Conservation (phyloP, 345 rosid genomes). For the Citrus cavaleriei region DNA sequence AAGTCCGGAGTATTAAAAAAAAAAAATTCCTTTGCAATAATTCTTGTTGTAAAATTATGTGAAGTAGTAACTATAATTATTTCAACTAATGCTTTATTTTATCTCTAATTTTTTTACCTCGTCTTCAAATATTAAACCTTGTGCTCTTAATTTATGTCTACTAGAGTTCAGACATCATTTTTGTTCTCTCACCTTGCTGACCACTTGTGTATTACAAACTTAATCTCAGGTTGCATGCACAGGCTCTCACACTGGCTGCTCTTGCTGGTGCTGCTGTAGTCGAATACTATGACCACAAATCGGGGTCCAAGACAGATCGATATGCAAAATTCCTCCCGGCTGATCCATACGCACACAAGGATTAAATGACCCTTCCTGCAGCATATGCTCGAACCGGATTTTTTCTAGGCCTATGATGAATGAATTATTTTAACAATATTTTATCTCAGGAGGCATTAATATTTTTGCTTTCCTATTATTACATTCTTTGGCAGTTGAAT, state of each 20-base stretch:
- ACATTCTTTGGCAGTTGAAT: neutral
- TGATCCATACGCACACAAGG: conserved; percentile 41
- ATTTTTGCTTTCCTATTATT: neutral
- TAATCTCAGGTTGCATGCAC: conserved; percentile 77
- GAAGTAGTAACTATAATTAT: neutral
- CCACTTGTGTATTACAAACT: neutral
- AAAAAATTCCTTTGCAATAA: too few species aligned
- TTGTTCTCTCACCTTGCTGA: neutral
- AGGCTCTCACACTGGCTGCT: conserved; percentile 87
- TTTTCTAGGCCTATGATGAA: neutral
- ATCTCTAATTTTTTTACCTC: neutral
- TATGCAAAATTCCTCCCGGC: conserved; percentile 49
- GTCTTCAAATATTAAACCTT: too few species aligned
- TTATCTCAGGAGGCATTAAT: neutral
- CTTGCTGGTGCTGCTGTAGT: conserved; percentile 88
- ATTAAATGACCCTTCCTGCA: conserved; percentile 15
- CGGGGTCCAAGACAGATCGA: conserved; percentile 45
- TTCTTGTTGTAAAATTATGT: neutral
- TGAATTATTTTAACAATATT: neutral
- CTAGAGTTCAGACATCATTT: neutral
- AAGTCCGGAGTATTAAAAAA: neutral
- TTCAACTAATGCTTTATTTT: neutral
- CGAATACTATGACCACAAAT: conserved; percentile 74
- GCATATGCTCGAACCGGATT: neutral
- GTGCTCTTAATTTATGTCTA: neutral